Base-by-base conservation (phyloP, 2,329 filamentous ascomycete species). In the Didymella sp. region DNA sequence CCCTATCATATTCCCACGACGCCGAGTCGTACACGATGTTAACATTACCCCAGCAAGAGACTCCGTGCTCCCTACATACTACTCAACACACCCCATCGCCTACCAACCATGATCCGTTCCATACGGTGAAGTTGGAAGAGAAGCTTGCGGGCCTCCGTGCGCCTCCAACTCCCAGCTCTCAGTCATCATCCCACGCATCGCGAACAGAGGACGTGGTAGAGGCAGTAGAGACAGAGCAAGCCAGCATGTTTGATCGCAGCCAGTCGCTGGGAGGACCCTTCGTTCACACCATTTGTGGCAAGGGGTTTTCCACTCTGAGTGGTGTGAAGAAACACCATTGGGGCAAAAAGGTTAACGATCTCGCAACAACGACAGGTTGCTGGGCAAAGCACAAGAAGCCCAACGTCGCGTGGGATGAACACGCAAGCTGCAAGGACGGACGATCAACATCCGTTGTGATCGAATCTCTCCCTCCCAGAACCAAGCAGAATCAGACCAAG, bases 301-400 rank as follows among this genome's bases (percentile, higher is more conserved):
- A 64, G 42, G 53, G 48, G 2, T 76, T 75, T 25, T 19, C 50
- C 1, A 64, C 52, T 9, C 61, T 66, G 7, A 62, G 55, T 1
- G 64, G 49, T n/a, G 71, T 74, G 17, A 75, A 70, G 55, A 73
- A 73, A 33, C 72, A 75, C 48, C 73, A 75, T 41, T 76, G 71
- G 67, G 72, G 72, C 15, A 57, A 47, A 6, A 69, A 65, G 21
- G 30, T 48, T 1, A 59, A 69, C 13, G 59, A 75, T 48, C 31
- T 61, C 11, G 43, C 61, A 7, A 73, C 71, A 1, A 68, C 47
- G 15, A 73, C 61, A 15, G 72, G 72, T 2, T 76, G 73, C 49
- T 76, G 72, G 72, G 61, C 59, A 30, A 73, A 70, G 38, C 51
- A 72, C 45, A 59, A 60, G 0, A 75, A 68, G 51, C 72, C 72